A percentile compares a stretch with the other conserved stretches of the same genome.
Evolutionary conservation across 2,329 filamentous ascomycete species (phyloP).

Genomic region (Colletotrichum noveboracense): DNA sequence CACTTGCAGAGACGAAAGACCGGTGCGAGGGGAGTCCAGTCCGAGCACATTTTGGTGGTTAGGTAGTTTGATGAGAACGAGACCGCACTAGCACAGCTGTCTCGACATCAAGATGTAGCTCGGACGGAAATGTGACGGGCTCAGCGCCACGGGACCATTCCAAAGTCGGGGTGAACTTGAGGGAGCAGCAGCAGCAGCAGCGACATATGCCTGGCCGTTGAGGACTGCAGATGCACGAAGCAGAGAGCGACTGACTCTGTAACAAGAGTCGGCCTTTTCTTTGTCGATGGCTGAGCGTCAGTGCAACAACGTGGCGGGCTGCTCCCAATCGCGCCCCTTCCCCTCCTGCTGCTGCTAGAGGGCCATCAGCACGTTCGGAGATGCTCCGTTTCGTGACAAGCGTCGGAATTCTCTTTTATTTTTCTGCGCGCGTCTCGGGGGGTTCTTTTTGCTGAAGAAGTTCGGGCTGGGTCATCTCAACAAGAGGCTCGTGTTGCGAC

Average conservation of each 20-base stretch:
- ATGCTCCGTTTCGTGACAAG: constrained; percentile 10
- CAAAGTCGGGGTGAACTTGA: neutral
- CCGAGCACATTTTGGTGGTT: neutral
- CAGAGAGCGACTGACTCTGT: neutral
- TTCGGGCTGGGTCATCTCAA: constrained; percentile 9
- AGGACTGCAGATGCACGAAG: neutral
- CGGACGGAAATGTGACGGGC: neutral
- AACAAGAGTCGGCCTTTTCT: neutral
- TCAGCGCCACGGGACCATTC: neutral
- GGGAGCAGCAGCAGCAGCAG: neutral
- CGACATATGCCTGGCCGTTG: constrained; percentile 1
- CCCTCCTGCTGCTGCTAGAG: neutral
- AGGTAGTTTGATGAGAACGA: constrained; percentile 15
- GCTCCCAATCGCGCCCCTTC: neutral
- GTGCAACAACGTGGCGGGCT: constrained; percentile 6
- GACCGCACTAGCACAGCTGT: neutral
- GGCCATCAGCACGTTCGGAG: neutral
- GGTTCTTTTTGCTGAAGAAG: neutral
- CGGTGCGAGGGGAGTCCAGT: neutral
- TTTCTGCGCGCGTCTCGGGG: neutral
- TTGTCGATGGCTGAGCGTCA: neutral
- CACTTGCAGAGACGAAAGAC: neutral
- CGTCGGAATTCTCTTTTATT: neutral
- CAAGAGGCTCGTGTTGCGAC: constrained; percentile 9
- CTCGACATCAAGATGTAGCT: neutral